Percentiles rank a stretch among this genome's conserved stretches.
These are phyloP conservation scores for Metschnikowia rubicola DNA, from an alignment of 805 yeast species.

Conservation along the genomic window DNA sequence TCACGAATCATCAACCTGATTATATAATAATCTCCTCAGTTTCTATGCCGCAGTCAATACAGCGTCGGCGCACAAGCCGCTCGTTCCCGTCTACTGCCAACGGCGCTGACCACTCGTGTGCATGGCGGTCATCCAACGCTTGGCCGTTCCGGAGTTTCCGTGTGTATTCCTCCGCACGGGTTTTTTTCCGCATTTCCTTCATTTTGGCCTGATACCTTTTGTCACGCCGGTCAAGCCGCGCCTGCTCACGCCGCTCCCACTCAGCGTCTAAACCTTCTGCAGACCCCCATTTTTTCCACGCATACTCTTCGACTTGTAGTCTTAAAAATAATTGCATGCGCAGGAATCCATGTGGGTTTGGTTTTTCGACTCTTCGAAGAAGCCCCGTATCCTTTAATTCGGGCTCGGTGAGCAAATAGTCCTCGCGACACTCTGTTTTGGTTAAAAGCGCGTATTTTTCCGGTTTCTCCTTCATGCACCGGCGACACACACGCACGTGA, in stretches of 20 bases:
- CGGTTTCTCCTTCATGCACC: slow-evolving; percentile 68
- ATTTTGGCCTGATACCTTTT: slow-evolving; percentile 74
- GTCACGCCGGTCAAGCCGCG: slow-evolving; percentile 69
- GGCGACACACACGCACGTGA: slow-evolving; percentile 69
- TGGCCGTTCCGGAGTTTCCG: slow-evolving; percentile 60
- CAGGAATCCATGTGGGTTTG: slow-evolving; percentile 91
- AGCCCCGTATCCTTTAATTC: slow-evolving; percentile 71
- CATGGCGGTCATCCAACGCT: slow-evolving; percentile 56
- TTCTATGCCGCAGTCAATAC: slow-evolving; percentile 80
- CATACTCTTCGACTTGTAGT: slow-evolving; percentile 89
- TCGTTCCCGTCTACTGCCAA: slow-evolving; percentile 38
- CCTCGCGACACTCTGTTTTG: slow-evolving; percentile 92
- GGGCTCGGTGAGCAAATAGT: slow-evolving; percentile 89
- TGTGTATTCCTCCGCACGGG: slow-evolving; percentile 89
- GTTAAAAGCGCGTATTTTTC: slow-evolving; percentile 89
- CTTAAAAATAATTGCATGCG: slow-evolving; percentile 90
- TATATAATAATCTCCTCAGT: slow-evolving; percentile 66
- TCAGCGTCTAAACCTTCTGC: slow-evolving; percentile 86
- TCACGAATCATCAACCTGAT: no score
- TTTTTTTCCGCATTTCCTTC: slow-evolving; percentile 82
- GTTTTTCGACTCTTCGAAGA: slow-evolving; percentile 77
- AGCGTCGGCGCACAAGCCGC: slow-evolving; percentile 51
- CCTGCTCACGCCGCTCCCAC: slow-evolving; percentile 79
- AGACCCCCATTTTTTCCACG: slow-evolving; percentile 93
- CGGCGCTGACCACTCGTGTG: slow-evolving; percentile 71